These are phyloP conservation scores for Nicotiana undulata DNA, from an alignment of 257 asterid genomes.

Conservation along the genomic window DNA sequence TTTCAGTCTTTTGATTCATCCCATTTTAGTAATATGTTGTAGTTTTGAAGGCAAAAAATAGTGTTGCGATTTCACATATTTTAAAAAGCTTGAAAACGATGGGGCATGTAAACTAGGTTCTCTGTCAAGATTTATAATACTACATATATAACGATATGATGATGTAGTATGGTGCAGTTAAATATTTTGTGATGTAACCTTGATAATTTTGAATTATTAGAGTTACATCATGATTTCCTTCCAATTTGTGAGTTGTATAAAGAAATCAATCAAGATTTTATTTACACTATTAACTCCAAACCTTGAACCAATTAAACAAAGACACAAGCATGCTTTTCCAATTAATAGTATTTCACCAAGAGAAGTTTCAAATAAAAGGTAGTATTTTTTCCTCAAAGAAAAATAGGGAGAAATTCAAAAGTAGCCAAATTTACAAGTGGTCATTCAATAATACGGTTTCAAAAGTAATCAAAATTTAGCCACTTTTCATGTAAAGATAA, in stretches of 20 bases:
- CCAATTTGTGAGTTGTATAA: neutral
- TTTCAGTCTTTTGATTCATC: neutral
- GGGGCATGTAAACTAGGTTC: neutral
- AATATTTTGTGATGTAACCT: neutral
- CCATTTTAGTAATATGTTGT: too few species aligned
- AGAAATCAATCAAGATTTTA: too few species aligned
- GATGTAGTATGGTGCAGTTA: neutral
- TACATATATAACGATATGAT: neutral
- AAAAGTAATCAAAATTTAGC: too few species aligned
- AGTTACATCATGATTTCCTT: neutral
- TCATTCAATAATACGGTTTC: too few species aligned
- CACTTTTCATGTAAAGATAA: too few species aligned
- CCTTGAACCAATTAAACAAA: too few species aligned
- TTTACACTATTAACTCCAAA: too few species aligned
- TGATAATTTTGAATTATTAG: neutral
- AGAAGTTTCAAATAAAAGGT: neutral
- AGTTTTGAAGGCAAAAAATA: neutral
- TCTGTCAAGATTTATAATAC: too few species aligned
- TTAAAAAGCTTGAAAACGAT: neutral
- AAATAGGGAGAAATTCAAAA: too few species aligned
- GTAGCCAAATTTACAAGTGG: too few species aligned
- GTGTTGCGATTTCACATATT: neutral
- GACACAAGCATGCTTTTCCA: too few species aligned
- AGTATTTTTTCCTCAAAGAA: too few species aligned
- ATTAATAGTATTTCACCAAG: neutral